phyloP scores from a whole-genome alignment of 306 rosid species.

The Cucumis sativus region Cucumber_9930_V3 NC_026660.2:21376501-21377000 shows the following conservation, averaged over 20 bases:
- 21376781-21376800: neutral
- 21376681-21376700: slow-evolving; percentile 3
- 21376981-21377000: neutral
- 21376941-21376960: slow-evolving; percentile 1
- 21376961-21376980: neutral
- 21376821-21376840: neutral
- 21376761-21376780: neutral
- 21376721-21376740: neutral
- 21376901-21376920: neutral
- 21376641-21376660: neutral
- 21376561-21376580: neutral
- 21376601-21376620: neutral
- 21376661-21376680: neutral
- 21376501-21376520: neutral
- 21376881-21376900: neutral
- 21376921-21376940: neutral
- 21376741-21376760: neutral
- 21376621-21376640: neutral
- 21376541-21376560: neutral
- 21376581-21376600: neutral
- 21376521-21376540: neutral
- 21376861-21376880: neutral
- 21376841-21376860: neutral
- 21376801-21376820: neutral
- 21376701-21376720: neutral